Evolutionary conservation across 2,329 filamentous ascomycete species (phyloP), one percentile per base, ranked within the genome.

Genomic region (Penicillium sp.): DNA sequence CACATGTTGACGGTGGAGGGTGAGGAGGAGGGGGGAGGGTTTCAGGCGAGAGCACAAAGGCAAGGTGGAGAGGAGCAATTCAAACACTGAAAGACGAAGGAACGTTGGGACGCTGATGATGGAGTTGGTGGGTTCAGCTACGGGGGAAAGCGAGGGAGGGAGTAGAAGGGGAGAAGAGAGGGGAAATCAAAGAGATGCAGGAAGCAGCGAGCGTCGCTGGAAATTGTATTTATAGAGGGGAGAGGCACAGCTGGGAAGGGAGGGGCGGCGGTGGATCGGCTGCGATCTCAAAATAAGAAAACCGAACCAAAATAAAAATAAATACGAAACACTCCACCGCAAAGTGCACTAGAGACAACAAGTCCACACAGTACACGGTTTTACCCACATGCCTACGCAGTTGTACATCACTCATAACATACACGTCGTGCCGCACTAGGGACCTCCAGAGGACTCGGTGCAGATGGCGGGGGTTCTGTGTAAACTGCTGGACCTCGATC

Each of bases 1-100:
- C 66, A 69, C 67, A 69, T 69, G 54, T 46, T 66, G 58, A 49
- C 42, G 34, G 41, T 7, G 13, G 37, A 36, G 18, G 18, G 18
- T 18, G 18, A 18, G 18, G 18, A 18, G 18, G 18, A 18, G 18
- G 18, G 18, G 18, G 18, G 18, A 18, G 18, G 18, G 18, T 18
- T 18, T 18, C 18, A 18, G 18, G 18, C 18, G 18, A 18, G 18
- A 18, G 18, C 18, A 18, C 26, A 41, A 33, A 27, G 18, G 38
- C 27, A 45, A 28, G 29, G 44, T 5, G n/a, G 34, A 24, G 9
- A 3, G 24, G 48, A 50, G 45, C 32, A 29, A 46, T 44, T 48
- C 28, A 28, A 39, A 27, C 24, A 38, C 18, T 45, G 25, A 27
- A 32, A 6, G 11, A 26, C n/a, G 39, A n/a, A 39, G 25, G 28